Evolutionary conservation across 345 rosid genomes (phyloP), one percentile per base, ranked within the genome.

Genomic region (Populus nigra): DNA sequence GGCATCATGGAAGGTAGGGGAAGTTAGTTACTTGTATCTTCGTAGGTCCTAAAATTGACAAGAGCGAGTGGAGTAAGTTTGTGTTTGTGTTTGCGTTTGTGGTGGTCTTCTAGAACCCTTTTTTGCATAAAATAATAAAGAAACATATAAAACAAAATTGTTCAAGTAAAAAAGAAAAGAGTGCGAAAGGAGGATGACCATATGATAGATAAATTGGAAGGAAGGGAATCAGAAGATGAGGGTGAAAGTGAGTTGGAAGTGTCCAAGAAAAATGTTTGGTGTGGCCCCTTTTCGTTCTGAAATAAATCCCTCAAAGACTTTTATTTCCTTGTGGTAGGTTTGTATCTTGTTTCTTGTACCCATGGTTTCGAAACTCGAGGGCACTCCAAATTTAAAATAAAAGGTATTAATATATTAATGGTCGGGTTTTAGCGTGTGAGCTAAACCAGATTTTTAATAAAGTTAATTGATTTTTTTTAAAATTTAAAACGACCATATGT

Each of bases 1-100:
- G 11, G 43, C 11, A 8, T 9, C 18, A n/a, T 55, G 59, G 63
- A 72, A 71, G 81, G 77, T 47, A 27, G 77, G 81, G 61, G 81
- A 47, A 77, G 79, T 77, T 55, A 65, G 79, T 80, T 45, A 45
- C 75, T 38, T 36, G 8, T 33, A 70, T 39, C 16, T n/a, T 5
- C 18, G 1, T 33, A 8, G 65, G 31, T 41, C 43, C 29, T 57
- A 72, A 72, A 83, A 62, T 77, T 47, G 79, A 75, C 82, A 27
- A 84, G 72, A 80, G 75, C 59, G 13, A 80, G 83, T 83, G 86
- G 83, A 53, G 71, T 29, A 71, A 74, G 81, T 80, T 57, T 18
- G 8, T 17, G 57, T 25, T 25, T 25, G 25, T 25, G 25, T 5
- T 50, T 6, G 57, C 73, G 62, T 31, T 31, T 31, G 33, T 31